Conservation (phyloP, 345 rosid species). For the Syzygium aromaticum region DNA sequence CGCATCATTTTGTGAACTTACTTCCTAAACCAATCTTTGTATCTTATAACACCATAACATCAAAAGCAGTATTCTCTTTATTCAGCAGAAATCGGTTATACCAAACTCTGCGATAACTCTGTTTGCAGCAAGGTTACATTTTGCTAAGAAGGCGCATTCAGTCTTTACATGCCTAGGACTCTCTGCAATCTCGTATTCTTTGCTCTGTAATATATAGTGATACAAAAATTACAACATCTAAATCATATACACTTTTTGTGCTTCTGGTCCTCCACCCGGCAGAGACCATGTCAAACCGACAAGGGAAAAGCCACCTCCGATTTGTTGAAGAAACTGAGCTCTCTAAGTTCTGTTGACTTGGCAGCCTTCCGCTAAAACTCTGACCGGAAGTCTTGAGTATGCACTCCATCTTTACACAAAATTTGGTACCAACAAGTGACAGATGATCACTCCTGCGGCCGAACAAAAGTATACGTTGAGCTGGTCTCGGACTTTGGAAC, state of each 20-base stretch:
- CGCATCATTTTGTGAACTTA: no score
- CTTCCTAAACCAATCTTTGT: no score
- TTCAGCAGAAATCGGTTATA: no score
- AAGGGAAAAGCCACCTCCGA: background rate
- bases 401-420: background rate
- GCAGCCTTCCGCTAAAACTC: background rate
- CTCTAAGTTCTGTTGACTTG: background rate
- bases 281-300: background rate
- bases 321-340: background rate
- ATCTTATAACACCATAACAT: no score
- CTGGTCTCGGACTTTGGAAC: constrained; percentile 60
- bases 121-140: background rate
- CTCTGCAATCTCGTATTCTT: background rate
- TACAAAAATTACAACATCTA: background rate
- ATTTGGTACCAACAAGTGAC: background rate
- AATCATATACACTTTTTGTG: background rate
- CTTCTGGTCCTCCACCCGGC: background rate
- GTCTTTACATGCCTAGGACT: background rate
- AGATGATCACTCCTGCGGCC: constrained; percentile 27
- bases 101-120: background rate
- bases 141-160: no score
- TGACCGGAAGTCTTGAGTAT: background rate
- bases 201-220: background rate
- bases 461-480: constrained; percentile 45
- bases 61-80: no score